Conservation (phyloP, 352 stramenopile genomes). For the Albugo candida region DNA sequence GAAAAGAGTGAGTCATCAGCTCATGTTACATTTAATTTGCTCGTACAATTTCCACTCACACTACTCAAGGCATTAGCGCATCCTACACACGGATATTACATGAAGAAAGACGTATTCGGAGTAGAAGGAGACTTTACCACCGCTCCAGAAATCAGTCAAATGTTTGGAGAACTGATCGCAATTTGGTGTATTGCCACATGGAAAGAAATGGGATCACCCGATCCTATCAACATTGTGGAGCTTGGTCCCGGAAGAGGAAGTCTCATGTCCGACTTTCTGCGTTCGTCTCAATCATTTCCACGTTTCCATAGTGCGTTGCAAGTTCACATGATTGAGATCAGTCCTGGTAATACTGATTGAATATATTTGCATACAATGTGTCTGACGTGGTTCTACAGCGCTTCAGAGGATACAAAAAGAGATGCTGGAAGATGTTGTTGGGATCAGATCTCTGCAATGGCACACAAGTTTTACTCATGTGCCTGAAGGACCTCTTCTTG, state of each 20-base stretch:
- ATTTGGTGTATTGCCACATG: constrained; percentile 85
- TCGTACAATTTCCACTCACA: not conserved
- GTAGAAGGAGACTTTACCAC: constrained; percentile 86
- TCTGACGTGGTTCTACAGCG: not conserved
- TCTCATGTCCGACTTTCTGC: constrained; percentile 87
- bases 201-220: constrained; percentile 70
- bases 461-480: constrained; percentile 72
- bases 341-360: constrained; percentile 17
- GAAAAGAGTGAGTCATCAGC: constrained; percentile 24
- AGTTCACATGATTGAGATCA: constrained; percentile 86
- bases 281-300: constrained; percentile 73
- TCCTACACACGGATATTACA: constrained; percentile 90
- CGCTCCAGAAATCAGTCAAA: constrained; percentile 84
- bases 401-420: not conserved
- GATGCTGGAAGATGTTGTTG: not conserved
- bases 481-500: constrained; percentile 60
- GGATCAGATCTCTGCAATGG: constrained; percentile 24
- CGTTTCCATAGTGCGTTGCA: constrained; percentile 68
- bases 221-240: constrained; percentile 73
- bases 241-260: constrained; percentile 84
- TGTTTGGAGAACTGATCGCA: constrained; percentile 85
- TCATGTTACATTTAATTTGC: not conserved
- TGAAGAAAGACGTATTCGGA: constrained; percentile 84
- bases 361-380: not conserved
- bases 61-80: constrained; percentile 58